Base-by-base conservation (phyloP, 225 moss, liverwort and hornwort species). In the Physcomitrellopsis africana region DNA sequence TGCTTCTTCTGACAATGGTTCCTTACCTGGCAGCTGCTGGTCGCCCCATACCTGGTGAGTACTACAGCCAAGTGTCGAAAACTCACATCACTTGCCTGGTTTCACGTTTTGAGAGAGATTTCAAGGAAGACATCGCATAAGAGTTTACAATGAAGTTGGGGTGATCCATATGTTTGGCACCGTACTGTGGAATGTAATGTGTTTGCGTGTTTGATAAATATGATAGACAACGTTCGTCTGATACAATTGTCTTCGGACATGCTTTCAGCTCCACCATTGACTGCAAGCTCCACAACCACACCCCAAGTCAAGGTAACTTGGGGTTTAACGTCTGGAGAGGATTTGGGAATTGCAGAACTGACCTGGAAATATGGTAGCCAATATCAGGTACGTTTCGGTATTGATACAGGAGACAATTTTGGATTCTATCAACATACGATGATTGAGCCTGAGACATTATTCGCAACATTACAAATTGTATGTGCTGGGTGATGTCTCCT, bases 41-140 rank as follows among this genome's bases (percentile, higher is more conserved):
- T 66, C 79, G 87, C 70, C 76, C 17, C 37, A 73, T 84, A 29
- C 81, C 87, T 67, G 81, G 87, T 87, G 73, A 63, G 76, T 66
- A 60, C 51, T 10, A 26, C 4, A 37, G 4, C 32, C 7, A 37
- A 37, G 32, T 37, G 1, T 37, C 5, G 32, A 37, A 37, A 37
- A 37, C 32, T 7, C 32, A 37, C 32, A 37, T 37, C 32, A 37
- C 32, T 37, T 37, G 0, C 32, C 7, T 37, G 32, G 4, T 37
- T 37, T 37, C 5, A 4, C 4, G 32, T 4, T 37, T 37, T 37
- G 32, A 37, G 7, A 37, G 32, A 37, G 32, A 37, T 7, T 37
- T 37, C 32, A 4, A 4, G 32, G 32, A 37, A 37, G 5, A 37
- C 32, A 4, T 37, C 3, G 2, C 32, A 37, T 37, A 4, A 4